phyloP scores from a whole-genome alignment of 129 eudicot species.

The Artemisia tridentata region DNA sequence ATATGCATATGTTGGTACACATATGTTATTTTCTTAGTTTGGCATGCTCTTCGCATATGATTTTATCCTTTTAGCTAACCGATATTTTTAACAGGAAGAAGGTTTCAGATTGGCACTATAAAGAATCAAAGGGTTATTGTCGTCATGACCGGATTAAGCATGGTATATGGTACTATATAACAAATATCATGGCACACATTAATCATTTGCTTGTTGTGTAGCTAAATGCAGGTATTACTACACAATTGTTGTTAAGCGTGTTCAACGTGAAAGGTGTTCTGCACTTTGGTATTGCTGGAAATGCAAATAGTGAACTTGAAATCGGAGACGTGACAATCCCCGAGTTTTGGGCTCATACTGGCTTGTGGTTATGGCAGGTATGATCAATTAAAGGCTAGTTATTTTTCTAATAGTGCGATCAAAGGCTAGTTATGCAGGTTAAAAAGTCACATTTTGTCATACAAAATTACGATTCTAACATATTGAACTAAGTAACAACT shows the following conservation, averaged over 20 bases:
- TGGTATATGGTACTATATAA: constrained; percentile 33
- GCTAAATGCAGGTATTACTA: constrained; percentile 54
- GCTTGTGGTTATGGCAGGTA: constrained; percentile 72
- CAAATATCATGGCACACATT: too few species aligned
- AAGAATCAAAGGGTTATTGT: constrained; percentile 35
- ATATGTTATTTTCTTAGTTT: neutral
- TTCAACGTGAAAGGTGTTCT: constrained; percentile 48
- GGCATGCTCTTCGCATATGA: neutral
- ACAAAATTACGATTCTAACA: neutral
- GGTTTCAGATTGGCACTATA: constrained; percentile 47
- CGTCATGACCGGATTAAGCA: constrained; percentile 58
- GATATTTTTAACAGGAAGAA: constrained; percentile 36
- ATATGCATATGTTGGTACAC: neutral
- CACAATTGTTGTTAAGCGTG: constrained; percentile 40
- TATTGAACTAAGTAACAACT: neutral
- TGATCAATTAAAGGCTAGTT: neutral
- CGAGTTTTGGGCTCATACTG: constrained; percentile 58
- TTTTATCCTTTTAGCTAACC: too few species aligned
- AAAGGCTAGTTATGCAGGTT: neutral
- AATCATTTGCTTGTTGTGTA: constrained; percentile 4
- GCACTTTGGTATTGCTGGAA: constrained; percentile 59
- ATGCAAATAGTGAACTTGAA: constrained; percentile 47
- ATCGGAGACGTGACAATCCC: constrained; percentile 61
- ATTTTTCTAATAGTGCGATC: too few species aligned
- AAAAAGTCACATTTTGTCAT: neutral